Percentiles rank a stretch among this genome's conserved stretches.
These are phyloP conservation scores for Wallacemonas collosoma DNA, from an alignment of 208 protist species.

Conservation along the genomic window DNA sequence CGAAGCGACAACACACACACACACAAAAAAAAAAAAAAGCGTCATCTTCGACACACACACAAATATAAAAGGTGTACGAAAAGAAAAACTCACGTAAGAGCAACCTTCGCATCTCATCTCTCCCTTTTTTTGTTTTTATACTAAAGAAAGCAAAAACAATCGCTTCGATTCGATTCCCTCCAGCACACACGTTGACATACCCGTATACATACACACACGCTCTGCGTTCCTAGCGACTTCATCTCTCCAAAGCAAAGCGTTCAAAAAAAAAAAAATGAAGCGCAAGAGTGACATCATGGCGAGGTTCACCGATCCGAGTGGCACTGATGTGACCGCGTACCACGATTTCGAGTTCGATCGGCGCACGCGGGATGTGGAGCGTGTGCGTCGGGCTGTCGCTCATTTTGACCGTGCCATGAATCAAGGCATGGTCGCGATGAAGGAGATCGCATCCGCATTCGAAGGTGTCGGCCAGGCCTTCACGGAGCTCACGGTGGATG, in stretches of 20 bases:
- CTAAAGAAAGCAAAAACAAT: too few species aligned
- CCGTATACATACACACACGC: conserved; percentile 4
- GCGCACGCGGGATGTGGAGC: conserved; percentile 38
- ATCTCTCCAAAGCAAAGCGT: too few species aligned
- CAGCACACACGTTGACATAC: background rate
- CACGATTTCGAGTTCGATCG: conserved; percentile 65
- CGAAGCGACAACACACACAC: too few species aligned
- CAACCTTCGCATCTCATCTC: too few species aligned
- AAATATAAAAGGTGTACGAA: too few species aligned
- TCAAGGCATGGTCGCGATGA: conserved; percentile 69
- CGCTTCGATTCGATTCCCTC: too few species aligned
- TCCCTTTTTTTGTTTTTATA: too few species aligned
- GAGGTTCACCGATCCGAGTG: conserved; percentile 26
- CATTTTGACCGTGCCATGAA: conserved; percentile 57
- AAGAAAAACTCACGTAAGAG: too few species aligned
- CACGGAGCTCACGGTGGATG: conserved; percentile 48
- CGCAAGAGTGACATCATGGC: conserved; percentile 30
- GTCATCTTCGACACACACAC: too few species aligned
- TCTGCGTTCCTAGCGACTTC: background rate
- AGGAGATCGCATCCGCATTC: conserved; percentile 60
- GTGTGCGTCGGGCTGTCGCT: conserved; percentile 38
- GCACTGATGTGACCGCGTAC: conserved; percentile 32
- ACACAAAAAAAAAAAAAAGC: too few species aligned
- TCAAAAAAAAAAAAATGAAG: conserved; percentile 11
- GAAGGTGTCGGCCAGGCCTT: conserved; percentile 62